phyloP scores from a whole-genome alignment of 805 yeast species.

The Cyberlindnera samutprakarnensis region DNA sequence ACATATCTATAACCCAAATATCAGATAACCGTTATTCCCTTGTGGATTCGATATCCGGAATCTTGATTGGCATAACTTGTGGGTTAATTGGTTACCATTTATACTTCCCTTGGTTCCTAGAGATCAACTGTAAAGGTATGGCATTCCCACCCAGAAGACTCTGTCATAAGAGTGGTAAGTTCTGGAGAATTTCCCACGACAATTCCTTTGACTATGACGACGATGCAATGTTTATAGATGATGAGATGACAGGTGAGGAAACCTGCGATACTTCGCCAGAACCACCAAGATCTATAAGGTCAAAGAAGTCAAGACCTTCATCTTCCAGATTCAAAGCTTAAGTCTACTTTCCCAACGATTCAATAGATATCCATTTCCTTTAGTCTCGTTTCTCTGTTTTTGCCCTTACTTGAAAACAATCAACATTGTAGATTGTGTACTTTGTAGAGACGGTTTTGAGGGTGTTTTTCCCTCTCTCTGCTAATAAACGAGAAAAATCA shows the following conservation, averaged over 20 bases:
- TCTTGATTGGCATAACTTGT: constrained; percentile 27
- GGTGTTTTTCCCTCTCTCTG: too few species aligned
- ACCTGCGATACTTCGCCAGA: not conserved
- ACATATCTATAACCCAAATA: constrained; percentile 33
- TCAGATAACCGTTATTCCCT: constrained; percentile 41
- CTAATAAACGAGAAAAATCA: too few species aligned
- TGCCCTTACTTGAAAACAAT: too few species aligned
- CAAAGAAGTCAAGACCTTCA: not conserved
- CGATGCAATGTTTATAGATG: constrained; percentile 5
- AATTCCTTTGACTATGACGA: constrained; percentile 18
- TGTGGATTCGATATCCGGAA: constrained; percentile 33
- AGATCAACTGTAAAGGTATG: constrained; percentile 27
- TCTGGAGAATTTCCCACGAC: constrained; percentile 29
- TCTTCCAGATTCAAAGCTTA: not conserved
- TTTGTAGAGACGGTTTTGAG: too few species aligned
- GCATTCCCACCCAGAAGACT: constrained; percentile 39
- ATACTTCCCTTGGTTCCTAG: constrained; percentile 33
- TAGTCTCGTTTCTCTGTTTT: too few species aligned
- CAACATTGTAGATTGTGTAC: too few species aligned
- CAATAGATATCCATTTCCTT: too few species aligned
- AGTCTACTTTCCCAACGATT: too few species aligned
- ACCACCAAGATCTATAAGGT: too few species aligned
- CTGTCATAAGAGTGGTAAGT: constrained; percentile 24
- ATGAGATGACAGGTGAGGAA: not conserved
- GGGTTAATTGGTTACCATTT: constrained; percentile 30